Conservation (phyloP, 2,329 filamentous ascomycete species). For the Claviceps citrina region DNA sequence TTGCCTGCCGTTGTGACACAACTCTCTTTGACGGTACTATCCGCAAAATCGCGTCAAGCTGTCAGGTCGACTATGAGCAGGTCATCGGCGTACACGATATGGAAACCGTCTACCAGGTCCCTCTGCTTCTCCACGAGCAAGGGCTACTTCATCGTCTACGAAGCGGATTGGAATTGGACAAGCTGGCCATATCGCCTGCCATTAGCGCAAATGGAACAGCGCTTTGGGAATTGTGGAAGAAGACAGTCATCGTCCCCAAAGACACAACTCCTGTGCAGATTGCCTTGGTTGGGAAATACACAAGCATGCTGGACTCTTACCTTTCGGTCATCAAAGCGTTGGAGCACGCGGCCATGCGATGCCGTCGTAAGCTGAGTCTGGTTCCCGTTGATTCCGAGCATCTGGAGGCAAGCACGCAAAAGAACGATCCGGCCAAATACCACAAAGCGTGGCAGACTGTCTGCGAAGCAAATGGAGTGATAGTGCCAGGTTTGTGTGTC, state of each 20-base stretch:
- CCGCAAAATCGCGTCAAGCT: slow-evolving; percentile 77
- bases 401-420: slow-evolving; percentile 52
- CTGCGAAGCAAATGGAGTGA: slow-evolving; percentile 50
- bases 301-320: slow-evolving; percentile 70
- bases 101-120: slow-evolving; percentile 83
- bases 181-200: slow-evolving; percentile 33
- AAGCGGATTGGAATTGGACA: slow-evolving; percentile 48
- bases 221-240: slow-evolving; percentile 71
- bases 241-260: slow-evolving; percentile 38
- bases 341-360: slow-evolving; percentile 83
- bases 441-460: slow-evolving; percentile 61
- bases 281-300: slow-evolving; percentile 86
- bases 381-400: slow-evolving; percentile 75
- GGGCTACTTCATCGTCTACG: slow-evolving; percentile 56
- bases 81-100: slow-evolving; percentile 85
- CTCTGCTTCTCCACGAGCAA: slow-evolving; percentile 64
- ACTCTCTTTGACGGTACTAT: slow-evolving; percentile 59
- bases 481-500: slow-evolving; percentile 9
- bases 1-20: slow-evolving; percentile 80
- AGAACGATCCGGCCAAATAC: slow-evolving; percentile 53
- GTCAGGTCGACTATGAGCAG: slow-evolving; percentile 72
- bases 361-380: slow-evolving; percentile 62
- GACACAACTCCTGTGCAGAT: slow-evolving; percentile 56
- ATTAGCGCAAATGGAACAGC: slow-evolving; percentile 46
- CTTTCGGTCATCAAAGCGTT: slow-evolving; percentile 71